Percentiles rank a stretch among this genome's conserved stretches.
Conservation (phyloP, 495 filamentous ascomycete genomes). For the Neurospora sp. region DNA sequence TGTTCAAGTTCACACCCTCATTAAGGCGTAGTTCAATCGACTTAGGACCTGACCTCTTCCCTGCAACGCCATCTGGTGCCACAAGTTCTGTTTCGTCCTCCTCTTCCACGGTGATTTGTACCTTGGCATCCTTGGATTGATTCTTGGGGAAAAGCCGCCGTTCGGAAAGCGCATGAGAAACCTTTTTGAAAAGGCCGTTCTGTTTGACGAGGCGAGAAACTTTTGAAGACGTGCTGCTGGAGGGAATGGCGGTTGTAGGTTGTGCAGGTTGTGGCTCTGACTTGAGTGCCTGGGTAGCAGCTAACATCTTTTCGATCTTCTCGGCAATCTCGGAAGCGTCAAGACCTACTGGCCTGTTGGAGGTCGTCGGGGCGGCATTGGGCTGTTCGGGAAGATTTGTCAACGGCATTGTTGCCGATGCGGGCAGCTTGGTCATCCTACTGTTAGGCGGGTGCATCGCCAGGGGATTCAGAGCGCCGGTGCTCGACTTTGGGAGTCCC, state of each 20-base stretch:
- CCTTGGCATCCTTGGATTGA: not conserved
- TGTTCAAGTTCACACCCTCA: constrained; percentile 18
- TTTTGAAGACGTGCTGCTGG: constrained; percentile 2
- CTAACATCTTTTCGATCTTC: constrained; percentile 23
- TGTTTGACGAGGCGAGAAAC: not conserved
- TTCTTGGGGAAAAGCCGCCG: not conserved
- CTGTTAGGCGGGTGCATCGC: constrained; percentile 6
- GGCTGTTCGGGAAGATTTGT: not conserved
- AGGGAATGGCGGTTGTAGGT: not conserved
- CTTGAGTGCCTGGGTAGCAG: constrained; percentile 8
- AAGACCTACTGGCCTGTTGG: not conserved
- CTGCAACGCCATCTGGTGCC: not conserved
- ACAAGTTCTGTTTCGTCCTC: not conserved
- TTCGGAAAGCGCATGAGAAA: not conserved
- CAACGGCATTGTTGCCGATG: constrained; percentile 8
- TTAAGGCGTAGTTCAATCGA: constrained; percentile 17
- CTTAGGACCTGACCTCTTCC: not conserved
- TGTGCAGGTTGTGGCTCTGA: not conserved
- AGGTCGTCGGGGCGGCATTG: not conserved
- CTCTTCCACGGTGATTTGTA: not conserved
- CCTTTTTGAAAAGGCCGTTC: constrained; percentile 2
- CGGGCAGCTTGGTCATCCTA: not conserved
- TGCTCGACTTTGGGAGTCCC: constrained; percentile 2
- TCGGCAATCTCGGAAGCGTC: constrained; percentile 8
- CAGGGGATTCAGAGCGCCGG: constrained; percentile 7